Base-by-base conservation (phyloP, 2,329 filamentous ascomycete genomes). In the Fusarium metavorans region DNA sequence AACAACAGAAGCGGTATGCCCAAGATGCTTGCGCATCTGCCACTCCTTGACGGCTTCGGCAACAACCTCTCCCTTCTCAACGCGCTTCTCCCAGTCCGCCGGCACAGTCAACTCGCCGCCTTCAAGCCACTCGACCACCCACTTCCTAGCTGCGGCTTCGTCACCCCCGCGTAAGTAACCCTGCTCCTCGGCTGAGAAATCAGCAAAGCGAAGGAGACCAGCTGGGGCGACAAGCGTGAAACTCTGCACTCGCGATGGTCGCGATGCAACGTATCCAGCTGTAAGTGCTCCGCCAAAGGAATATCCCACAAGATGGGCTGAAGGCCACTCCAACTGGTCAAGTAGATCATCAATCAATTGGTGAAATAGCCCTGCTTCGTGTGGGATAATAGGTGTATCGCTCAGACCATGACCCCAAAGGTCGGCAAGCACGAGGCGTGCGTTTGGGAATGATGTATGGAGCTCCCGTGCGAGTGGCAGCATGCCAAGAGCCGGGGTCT, bases 351-450 rank as follows among this genome's bases (percentile, higher is more conserved):
- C 81, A 0, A 89, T 64, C 4, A 87, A 75, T 0, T 18, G 18
- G 54, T 87, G 84, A 66, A 90, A 89, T 1, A 89, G 68, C 0
- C 64, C 43, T 0, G 84, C 71, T 0, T 80, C 80, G 62, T 89
- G 87, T 0, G 87, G 74, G 0, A 76, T 34, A 1, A 86, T 4
- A 0, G 88, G 88, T 0, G 87, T 88, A 7, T 86, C 84, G 32
- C 81, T 85, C n/a, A 90, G 77, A 0, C 88, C 88, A 60, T 90
- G 88, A 34, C 88, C 88, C 87, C 86, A 89, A 13, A 86, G 83
- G 65, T 90, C 88, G 16, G 88, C 20, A 1, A 88, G 78, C 0
- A 86, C 84, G 35, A 85, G 80, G 13, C 85, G 80, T 0, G 86
- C 77, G 0, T 72, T 30, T 0, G 86, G 83, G 54, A 83, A 84